Conservation (phyloP, 768 basidiomycete species). For the Dentipellis fragilis region DNA sequence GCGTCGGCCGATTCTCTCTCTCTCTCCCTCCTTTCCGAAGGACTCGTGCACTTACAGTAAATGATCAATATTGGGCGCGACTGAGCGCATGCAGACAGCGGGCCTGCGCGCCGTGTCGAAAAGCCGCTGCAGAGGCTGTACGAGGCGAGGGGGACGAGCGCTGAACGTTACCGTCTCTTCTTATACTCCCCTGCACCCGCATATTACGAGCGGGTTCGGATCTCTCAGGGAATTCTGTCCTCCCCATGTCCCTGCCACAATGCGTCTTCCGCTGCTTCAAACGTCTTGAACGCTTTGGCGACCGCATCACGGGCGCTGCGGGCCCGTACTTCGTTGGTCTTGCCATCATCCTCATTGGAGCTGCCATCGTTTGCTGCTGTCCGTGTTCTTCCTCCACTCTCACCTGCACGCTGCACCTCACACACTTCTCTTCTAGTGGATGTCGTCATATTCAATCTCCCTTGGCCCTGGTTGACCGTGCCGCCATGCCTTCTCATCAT, state of each 20-base stretch:
- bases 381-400: neutral
- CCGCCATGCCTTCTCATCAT: constrained; percentile 71
- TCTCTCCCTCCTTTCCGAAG: too few relatives aligned
- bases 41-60: too few relatives aligned
- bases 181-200: too few relatives aligned
- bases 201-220: too few relatives aligned
- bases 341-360: constrained; percentile 61
- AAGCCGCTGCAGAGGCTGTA: too few relatives aligned
- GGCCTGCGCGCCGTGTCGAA: too few relatives aligned
- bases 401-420: neutral
- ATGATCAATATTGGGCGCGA: too few relatives aligned
- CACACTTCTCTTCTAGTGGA: constrained; percentile 45
- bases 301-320: constrained; percentile 79
- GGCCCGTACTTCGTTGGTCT: constrained; percentile 84
- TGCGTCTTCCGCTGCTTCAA: constrained; percentile 52
- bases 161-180: too few relatives aligned
- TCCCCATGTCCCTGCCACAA: constrained; percentile 1
- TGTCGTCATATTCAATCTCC: constrained; percentile 59
- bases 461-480: constrained; percentile 45
- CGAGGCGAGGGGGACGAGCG: too few relatives aligned
- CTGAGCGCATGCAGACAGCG: too few relatives aligned
- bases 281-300: constrained; percentile 60
- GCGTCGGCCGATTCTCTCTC: too few relatives aligned
- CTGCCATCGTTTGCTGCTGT: constrained; percentile 78
- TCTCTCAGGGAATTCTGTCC: too few relatives aligned